Base-by-base conservation (phyloP, 1,284 basidiomycete species). In the Inonotus obliquus region DNA sequence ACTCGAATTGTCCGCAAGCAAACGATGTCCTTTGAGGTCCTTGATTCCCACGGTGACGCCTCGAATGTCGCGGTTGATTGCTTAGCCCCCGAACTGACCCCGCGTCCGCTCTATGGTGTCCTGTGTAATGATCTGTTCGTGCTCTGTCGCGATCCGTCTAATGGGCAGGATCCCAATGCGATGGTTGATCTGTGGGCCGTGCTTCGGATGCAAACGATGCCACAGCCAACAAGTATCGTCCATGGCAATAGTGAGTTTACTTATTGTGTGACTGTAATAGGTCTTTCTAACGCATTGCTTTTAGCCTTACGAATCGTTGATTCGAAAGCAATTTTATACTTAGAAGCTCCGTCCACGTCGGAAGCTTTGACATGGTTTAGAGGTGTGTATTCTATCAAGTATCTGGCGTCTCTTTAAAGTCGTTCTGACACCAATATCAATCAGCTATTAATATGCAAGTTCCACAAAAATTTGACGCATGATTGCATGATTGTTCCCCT, bases 101-200 rank as follows among this genome's bases (percentile, higher is more conserved):
- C 89, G 23, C 81, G 89, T 53, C 81, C 86, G 14, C 77, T 94
- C 17, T 79, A 89, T 55, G 91, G 89, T 35, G 85, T 97, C 61
- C 76, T 97, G 49, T 95, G 94, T 77, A 96, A 96, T 69, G 96
- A 98, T 73, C 78, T 98, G 64, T 78, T 97, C 68, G 94, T 98
- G 21, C 78, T 97, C 63, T 94, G 88, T 76, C 86, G 88, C 68
- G 92, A 91, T 73, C 86, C 87, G 29, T 85, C 87, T 25, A 85
- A 87, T 56, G 88, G 89, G 48, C 81, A 81, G 66, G 93, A 94
- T 66, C 85, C 83, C 45, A 77, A 80, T 54, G 86, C 84, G 13
- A 74, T 71, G 21, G 92, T 97, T 38, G 94, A 97, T 71, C 79
- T 97, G 21, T 97, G 93, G 89, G 93, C 92, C 45, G 95, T 97